phyloP scores from a whole-genome alignment of 176 grass and related monocot genomes.

The Thalia dealbata region DNA sequence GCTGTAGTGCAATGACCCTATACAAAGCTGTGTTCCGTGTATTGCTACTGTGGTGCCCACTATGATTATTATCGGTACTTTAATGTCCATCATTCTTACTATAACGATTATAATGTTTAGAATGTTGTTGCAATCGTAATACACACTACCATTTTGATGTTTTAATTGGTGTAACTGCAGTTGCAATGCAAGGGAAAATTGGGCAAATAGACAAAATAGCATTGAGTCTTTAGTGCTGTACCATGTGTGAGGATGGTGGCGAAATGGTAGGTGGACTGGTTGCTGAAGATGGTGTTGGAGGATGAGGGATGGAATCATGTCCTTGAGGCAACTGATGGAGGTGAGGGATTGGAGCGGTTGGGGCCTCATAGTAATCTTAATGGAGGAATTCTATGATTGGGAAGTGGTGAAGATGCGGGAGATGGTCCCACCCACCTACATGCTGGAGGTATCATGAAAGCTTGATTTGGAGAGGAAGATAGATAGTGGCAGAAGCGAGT shows the following conservation, averaged over 20 bases:
- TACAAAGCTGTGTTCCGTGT: too few species aligned
- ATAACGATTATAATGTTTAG: too few species aligned
- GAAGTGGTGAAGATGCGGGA: not conserved
- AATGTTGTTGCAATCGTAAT: too few species aligned
- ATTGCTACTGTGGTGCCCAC: too few species aligned
- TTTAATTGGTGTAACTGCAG: too few species aligned
- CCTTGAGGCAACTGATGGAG: conserved; percentile 3
- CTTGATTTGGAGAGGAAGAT: not conserved
- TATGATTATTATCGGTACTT: too few species aligned
- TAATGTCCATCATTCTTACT: too few species aligned
- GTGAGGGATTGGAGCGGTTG: conserved; percentile 1
- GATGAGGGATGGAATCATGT: conserved; percentile 13
- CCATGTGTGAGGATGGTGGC: not conserved
- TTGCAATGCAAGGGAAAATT: too few species aligned
- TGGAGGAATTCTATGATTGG: not conserved
- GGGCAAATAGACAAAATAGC: too few species aligned
- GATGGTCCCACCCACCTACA: not conserved
- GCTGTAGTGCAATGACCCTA: too few species aligned
- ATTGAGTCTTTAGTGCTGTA: not conserved
- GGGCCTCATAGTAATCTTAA: too few species aligned
- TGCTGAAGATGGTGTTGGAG: conserved; percentile 13
- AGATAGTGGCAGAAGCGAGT: not conserved
- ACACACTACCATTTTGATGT: too few species aligned
- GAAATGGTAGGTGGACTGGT: conserved; percentile 4
- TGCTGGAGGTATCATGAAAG: conserved; percentile 8